Base-by-base conservation (phyloP, 257 asterid genomes). In the Solanum chiquidenum region DNA sequence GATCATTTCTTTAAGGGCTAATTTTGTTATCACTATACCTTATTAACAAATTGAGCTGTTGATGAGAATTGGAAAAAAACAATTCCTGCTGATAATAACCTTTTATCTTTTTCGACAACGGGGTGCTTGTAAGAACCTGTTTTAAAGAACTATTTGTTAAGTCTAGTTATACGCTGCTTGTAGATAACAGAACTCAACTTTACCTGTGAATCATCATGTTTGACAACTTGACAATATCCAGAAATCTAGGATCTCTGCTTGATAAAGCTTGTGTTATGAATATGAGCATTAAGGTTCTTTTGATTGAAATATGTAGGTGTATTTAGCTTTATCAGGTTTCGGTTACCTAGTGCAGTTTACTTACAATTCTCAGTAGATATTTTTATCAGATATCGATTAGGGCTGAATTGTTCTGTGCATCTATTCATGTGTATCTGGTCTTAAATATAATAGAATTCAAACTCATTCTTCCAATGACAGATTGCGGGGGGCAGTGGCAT, bases 401-500 rank as follows among this genome's bases (percentile, higher is more conserved):
- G 44, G 85, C 25, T 20, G 85, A 82, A 79, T 79, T 44, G 7
- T 44, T 7, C 7, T 79, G 37, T 44, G 85, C 85, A 46, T 82
- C 66, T 7, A 49, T 82, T 82, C 85, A 82, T 49, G 40, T 82
- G 38, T 29, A 20, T 49, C 31, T 82, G 44, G 35, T 76, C 60
- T 38, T 23, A 3, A 46, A 20, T 82, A 31, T 49, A 82, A 82
- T 46, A 49, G 86, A 82, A 49, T 52, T 58, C 18, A 14, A 89
- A 84, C 75, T 34, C 44, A 62, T 58, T 74, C 40, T 85, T 35
- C 88, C 86, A 80, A 60, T 88, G 62, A 88, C 91, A 96, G 99
- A 95, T 95, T 91, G 98, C 99, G 7, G 99, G 99, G 85, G 99
- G 99, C 82, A 80, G 92, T 88, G 99, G 99, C 92, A 95, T 97